phyloP scores from a whole-genome alignment of 2,329 filamentous ascomycete species.

The Fusarium drepaniforme region DNA sequence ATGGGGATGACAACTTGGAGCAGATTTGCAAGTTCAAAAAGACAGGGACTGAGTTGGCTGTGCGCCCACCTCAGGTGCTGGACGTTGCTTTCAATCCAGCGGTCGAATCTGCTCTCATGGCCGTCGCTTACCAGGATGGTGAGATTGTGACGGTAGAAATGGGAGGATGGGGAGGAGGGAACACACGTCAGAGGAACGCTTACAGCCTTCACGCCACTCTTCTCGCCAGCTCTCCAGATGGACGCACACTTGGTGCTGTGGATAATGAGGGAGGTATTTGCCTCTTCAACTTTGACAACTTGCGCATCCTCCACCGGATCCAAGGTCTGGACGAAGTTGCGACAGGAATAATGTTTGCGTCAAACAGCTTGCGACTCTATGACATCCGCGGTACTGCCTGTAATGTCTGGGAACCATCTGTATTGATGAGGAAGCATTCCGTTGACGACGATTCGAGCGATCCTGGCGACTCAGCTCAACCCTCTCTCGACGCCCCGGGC shows the following conservation, averaged over 20 bases:
- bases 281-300: not conserved
- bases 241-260: not conserved
- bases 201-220: not conserved
- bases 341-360: not conserved
- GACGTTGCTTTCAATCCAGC: not conserved
- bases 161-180: not conserved
- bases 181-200: not conserved
- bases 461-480: not conserved
- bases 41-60: not conserved
- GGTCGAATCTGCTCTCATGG: not conserved
- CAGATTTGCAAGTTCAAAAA: not conserved
- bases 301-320: not conserved
- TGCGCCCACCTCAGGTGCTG: not conserved
- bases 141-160: not conserved
- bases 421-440: not conserved
- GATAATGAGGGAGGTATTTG: not conserved
- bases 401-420: not conserved
- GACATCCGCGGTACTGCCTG: not conserved
- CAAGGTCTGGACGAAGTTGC: not conserved
- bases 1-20: not conserved
- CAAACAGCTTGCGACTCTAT: not conserved
- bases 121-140: not conserved
- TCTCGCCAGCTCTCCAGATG: not conserved
- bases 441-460: not conserved
- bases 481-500: not conserved